Evolutionary conservation across 2,329 filamentous ascomycete species (phyloP).

Genomic region (Pseudopithomyces chartarum): DNA sequence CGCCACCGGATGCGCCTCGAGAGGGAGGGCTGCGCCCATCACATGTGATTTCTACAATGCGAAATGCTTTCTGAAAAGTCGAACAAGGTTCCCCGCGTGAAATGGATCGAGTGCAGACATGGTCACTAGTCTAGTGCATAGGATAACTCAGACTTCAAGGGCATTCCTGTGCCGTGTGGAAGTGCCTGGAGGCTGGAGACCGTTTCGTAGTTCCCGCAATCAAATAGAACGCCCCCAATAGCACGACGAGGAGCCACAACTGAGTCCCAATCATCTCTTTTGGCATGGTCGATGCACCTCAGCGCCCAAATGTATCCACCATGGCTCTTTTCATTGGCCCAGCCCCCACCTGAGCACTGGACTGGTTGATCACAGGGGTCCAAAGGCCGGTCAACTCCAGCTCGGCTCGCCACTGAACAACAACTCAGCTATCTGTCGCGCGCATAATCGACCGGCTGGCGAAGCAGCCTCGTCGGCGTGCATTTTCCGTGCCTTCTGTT

Average conservation of each 20-base stretch:
- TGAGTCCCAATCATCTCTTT: not conserved
- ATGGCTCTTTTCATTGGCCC: slow-evolving; percentile 15
- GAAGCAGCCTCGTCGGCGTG: slow-evolving; percentile 5
- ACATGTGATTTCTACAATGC: not conserved
- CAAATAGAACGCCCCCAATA: not conserved
- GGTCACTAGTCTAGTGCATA: not conserved
- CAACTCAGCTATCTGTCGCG: slow-evolving; percentile 30
- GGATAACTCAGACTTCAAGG: not conserved
- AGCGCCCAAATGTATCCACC: slow-evolving; percentile 1
- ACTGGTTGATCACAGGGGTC: slow-evolving; percentile 1
- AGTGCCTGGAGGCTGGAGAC: no score
- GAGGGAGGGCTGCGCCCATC: not conserved
- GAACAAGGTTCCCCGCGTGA: not conserved
- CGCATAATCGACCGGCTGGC: slow-evolving; percentile 13
- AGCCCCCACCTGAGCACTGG: slow-evolving; percentile 12
- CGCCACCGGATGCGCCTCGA: no score
- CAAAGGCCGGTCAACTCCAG: slow-evolving; percentile 9
- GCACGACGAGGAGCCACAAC: not conserved
- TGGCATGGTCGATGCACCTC: not conserved
- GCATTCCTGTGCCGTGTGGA: not conserved
- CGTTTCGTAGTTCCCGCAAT: not conserved
- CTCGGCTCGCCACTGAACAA: slow-evolving; percentile 22
- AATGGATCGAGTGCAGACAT: not conserved
- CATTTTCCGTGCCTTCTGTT: slow-evolving; percentile 10
- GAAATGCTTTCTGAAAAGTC: not conserved